Base-by-base conservation (phyloP, 768 basidiomycete species). In the Clavaria fumosa region DNA sequence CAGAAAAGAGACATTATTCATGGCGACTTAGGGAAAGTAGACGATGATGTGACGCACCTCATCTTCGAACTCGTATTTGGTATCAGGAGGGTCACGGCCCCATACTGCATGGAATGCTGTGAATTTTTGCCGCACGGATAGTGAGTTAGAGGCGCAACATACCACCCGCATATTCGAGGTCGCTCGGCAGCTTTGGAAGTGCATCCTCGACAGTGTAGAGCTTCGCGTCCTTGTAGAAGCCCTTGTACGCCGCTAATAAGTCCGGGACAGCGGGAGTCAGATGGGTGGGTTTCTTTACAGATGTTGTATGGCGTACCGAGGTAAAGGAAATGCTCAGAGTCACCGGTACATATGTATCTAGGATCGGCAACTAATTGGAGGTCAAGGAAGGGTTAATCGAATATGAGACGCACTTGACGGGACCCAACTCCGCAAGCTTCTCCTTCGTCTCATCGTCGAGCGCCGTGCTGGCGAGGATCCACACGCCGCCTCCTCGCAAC, bases 401-500 rank as follows among this genome's bases (percentile, higher is more conserved):
- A 10, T 9, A 35, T 19, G 19, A 23, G 7, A 47, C 65, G 38
- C 41, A 78, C 74, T 74, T 76, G 37, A 86, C 78, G 9, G 70
- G 66, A 0, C 86, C 83, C 1, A 89, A 57, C 18, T 65, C 61
- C 32, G 71, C 63, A 6, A 86, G 54, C 31, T 68, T 75, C 3
- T 55, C 41, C 50, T 76, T 77, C 2, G 83, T 86, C 19, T 72
- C 72, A 2, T 60, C 58, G 24, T 71, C 69, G 37, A 84, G 58
- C 1, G 81, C 78, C 5, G 78, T 78, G 1, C 83, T 86, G 0
- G 82, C 85, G n/a, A 86, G 61, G 9, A 89, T 63, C 73, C 83
- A 90, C 19, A 90, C 74, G 9, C 70, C 75, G 24, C 78, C 75
- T 35, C 69, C 66, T 26, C 57, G 56, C 17, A 90, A 62, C 54